Base-by-base conservation (phyloP, 2,329 filamentous ascomycete genomes). In the Pestalotiopsis sp. region DNA sequence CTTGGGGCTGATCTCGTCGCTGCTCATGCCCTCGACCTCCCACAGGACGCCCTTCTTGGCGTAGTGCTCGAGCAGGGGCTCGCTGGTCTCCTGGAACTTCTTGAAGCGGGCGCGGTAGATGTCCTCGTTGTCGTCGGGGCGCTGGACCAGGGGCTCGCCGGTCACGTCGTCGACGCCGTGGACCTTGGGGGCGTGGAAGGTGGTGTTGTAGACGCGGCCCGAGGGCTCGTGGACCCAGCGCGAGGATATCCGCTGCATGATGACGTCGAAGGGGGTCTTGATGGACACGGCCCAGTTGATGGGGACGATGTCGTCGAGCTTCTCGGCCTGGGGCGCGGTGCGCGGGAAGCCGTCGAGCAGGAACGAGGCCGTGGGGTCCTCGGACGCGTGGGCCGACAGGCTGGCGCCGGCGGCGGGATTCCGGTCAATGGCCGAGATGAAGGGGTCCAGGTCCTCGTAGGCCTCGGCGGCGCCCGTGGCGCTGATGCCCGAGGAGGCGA, bases 341-440 rank as follows among this genome's bases (percentile, higher is more conserved):
- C 96, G 92, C 2, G 96, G 96, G 81, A 98, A 99, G 17, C 96
- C 96, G 79, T 99, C 96, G 66, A 99, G 91, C 72, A 99, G 92
- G 80, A 98, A 98, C 0, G 94, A 97, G 9, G 94, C 94, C 0
- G 89, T 84, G 0, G 94, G 92, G 71, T 92, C 87, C 57, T 96
- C 87, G 63, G 91, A 90, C 60, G 86, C 83, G 67, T 81, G 80
- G 9, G 67, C 62, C 12, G 78, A 78, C 31, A 78, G 38, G 81
- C 81, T 69, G 76, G 81, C 69, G 75, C 73, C 74, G 73, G 79
- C 71, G 73, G 78, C 76, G 65, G 83, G 81, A 65, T 81, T 76
- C 64, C 78, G 77, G 31, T 80, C 80, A 41, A 80, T 78, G 4
- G 80, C 75, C 20, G 83, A 78, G 65, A 84, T 78, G 69, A 85